Conservation (phyloP, 2,329 filamentous ascomycete genomes). For the Neopestalotiopsis rosae region DNA sequence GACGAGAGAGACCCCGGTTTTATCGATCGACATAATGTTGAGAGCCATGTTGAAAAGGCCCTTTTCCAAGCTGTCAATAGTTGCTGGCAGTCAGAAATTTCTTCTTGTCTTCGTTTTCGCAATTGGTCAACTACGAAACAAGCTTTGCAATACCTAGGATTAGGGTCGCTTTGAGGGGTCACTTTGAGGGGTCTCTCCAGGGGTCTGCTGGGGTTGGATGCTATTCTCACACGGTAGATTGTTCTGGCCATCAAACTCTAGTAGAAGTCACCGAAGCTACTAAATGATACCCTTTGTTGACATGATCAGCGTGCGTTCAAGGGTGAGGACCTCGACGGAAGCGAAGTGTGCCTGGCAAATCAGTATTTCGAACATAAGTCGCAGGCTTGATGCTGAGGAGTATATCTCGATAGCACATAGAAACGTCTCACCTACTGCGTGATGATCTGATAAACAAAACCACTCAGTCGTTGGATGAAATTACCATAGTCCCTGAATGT, state of each 20-base stretch:
- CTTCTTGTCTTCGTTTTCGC: not conserved
- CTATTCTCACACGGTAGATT: not conserved
- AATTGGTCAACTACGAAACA: not conserved
- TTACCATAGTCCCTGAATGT: not conserved
- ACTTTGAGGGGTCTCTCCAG: not conserved
- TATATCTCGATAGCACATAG: not conserved
- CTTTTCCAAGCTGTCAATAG: not conserved
- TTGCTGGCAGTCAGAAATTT: not conserved
- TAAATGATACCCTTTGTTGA: not conserved
- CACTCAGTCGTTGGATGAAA: not conserved
- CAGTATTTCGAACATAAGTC: not conserved
- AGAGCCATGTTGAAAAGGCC: not conserved
- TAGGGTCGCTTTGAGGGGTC: not conserved
- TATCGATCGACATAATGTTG: not conserved
- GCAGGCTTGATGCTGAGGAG: not conserved
- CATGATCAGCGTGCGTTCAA: not conserved
- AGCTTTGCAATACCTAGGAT: not conserved
- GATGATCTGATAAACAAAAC: not conserved
- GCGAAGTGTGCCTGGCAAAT: not conserved
- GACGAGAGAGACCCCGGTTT: not conserved
- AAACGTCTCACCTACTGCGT: not conserved
- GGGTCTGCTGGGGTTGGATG: not conserved
- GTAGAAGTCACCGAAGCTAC: not conserved
- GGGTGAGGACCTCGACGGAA: not conserved
- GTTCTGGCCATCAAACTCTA: not conserved